Evolutionary conservation across 1,139 yeast species (phyloP).

Genomic region (Arxiozyma slooffiae): DNA sequence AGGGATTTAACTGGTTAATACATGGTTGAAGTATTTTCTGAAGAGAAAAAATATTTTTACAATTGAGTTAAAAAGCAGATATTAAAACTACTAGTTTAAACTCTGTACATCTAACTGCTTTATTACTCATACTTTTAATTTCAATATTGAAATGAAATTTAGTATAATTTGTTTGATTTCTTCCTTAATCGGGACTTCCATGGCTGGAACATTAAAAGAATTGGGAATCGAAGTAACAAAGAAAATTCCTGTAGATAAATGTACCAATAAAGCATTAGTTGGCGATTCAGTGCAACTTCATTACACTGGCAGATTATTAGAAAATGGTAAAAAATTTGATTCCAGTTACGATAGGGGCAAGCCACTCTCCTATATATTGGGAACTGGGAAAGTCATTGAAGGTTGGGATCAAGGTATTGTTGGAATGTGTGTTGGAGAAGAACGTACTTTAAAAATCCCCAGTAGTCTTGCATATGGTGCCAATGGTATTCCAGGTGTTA

Average conservation of each 20-base stretch:
- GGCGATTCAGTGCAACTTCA: conserved; percentile 68
- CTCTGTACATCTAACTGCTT: background rate
- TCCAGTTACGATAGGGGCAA: conserved; percentile 54
- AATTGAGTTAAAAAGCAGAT: no score
- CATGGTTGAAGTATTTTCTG: no score
- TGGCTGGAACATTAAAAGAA: conserved; percentile 21
- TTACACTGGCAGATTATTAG: conserved; percentile 55
- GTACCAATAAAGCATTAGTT: conserved; percentile 44
- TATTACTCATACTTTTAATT: background rate
- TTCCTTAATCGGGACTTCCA: conserved; percentile 4
- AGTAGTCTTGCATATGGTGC: conserved; percentile 68
- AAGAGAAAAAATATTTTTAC: no score
- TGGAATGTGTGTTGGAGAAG: conserved; percentile 82
- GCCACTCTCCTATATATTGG: conserved; percentile 63
- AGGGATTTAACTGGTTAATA: no score
- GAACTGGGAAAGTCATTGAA: conserved; percentile 65
- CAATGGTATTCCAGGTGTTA: conserved; percentile 63
- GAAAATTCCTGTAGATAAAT: conserved; percentile 41
- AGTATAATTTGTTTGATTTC: conserved; percentile 2
- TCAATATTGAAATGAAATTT: background rate
- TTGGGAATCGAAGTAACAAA: conserved; percentile 36
- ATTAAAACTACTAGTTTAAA: background rate
- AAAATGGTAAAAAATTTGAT: conserved; percentile 64
- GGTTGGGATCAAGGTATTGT: conserved; percentile 85
- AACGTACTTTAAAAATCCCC: conserved; percentile 69